phyloP scores from a whole-genome alignment of 495 filamentous ascomycete genomes.

The Tuber magnatum region DNA sequence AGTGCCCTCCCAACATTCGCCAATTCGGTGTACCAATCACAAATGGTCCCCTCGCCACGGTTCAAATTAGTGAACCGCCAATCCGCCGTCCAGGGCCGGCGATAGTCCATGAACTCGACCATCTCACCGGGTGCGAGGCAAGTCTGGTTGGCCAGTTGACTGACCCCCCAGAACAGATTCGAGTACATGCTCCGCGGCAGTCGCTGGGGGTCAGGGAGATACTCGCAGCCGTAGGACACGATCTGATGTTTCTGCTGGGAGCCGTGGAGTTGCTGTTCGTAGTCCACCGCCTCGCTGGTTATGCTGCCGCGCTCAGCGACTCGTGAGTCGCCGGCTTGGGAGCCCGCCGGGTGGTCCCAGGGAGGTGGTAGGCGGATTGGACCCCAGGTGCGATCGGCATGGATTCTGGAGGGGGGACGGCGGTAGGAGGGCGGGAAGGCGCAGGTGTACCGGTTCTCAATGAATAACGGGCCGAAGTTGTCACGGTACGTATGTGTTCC shows the following conservation, averaged over 20 bases:
- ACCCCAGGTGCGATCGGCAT: background rate
- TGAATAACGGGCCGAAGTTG: conserved; percentile 30
- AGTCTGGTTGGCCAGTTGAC: conserved; percentile 34
- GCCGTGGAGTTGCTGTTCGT: conserved; percentile 15
- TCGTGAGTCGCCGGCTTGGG: conserved; percentile 22
- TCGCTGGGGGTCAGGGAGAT: conserved; percentile 13
- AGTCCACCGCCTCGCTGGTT: conserved; percentile 11
- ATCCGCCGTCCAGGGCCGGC: conserved; percentile 31
- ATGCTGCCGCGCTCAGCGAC: conserved; percentile 23
- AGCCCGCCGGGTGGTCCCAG: conserved; percentile 30
- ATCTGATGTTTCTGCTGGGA: conserved; percentile 26
- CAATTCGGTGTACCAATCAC: conserved; percentile 38
- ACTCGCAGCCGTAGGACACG: conserved; percentile 26
- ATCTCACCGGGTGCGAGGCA: conserved; percentile 35
- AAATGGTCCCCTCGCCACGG: conserved; percentile 19
- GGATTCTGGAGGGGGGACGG: background rate
- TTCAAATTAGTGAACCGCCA: conserved; percentile 39
- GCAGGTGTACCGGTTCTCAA: conserved; percentile 34
- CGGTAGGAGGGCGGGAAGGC: conserved; percentile 43
- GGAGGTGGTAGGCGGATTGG: conserved; percentile 30
- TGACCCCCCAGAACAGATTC: conserved; percentile 34
- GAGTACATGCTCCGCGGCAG: conserved; percentile 22
- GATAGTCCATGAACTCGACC: conserved; percentile 33
- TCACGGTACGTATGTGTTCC: conserved; percentile 28
- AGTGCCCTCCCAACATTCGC: conserved; percentile 37